Evolutionary conservation across 2,329 filamentous ascomycete species (phyloP).

Genomic region (Microdochium paspali): DNA sequence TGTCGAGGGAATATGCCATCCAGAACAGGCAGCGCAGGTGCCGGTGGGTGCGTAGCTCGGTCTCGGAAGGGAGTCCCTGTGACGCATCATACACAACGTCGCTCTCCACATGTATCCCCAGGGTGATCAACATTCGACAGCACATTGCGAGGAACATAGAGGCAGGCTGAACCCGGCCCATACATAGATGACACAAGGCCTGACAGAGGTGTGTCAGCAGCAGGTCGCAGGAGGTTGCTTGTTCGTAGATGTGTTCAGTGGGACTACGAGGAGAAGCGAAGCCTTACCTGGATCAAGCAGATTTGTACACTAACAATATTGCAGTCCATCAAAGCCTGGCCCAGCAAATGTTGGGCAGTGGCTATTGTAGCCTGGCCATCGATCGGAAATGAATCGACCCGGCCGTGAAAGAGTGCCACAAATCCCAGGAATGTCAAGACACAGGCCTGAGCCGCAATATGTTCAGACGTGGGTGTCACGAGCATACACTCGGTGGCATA

Average conservation of each 20-base stretch:
- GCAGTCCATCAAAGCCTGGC: constrained; percentile 30
- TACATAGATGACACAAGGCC: constrained; percentile 31
- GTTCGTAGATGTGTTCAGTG: neutral
- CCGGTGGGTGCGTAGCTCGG: constrained; percentile 12
- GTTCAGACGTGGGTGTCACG: constrained; percentile 16
- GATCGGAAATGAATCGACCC: constrained; percentile 11
- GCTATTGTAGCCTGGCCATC: constrained; percentile 29
- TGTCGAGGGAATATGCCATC: constrained; percentile 22
- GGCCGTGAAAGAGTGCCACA: constrained; percentile 13
- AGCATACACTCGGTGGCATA: constrained; percentile 22
- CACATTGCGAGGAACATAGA: constrained; percentile 32
- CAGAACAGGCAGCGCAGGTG: constrained; percentile 19
- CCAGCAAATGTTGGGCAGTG: constrained; percentile 30
- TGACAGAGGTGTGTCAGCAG: constrained; percentile 5
- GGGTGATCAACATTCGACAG: constrained; percentile 36
- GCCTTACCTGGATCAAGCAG: constrained; percentile 36
- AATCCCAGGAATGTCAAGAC: constrained; percentile 38
- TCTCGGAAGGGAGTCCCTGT: neutral
- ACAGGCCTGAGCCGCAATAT: constrained; percentile 27
- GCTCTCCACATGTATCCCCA: constrained; percentile 32
- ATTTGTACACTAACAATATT: constrained; percentile 34
- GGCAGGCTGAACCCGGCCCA: constrained; percentile 35
- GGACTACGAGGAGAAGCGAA: neutral
- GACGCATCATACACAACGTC: constrained; percentile 1
- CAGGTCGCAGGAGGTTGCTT: neutral